phyloP scores from a whole-genome alignment of 495 filamentous ascomycete species.

The Penicillium dipodomyicola region DNA sequence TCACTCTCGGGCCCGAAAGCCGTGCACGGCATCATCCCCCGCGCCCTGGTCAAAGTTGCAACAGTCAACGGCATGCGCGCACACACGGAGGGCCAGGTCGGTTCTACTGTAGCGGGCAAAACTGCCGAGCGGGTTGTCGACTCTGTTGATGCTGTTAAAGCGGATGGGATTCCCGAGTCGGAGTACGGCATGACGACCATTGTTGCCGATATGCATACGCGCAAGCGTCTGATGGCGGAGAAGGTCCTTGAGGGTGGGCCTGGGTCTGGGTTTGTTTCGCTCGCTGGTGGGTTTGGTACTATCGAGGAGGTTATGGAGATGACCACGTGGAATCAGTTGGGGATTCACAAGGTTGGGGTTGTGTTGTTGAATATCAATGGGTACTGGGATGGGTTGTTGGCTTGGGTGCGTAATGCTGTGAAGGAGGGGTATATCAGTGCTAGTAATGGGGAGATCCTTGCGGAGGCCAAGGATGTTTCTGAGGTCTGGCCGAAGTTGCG shows the following conservation, averaged over 20 bases:
- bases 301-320: slow-evolving; percentile 97
- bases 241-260: slow-evolving; percentile 78
- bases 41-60: slow-evolving; percentile 73
- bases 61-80: slow-evolving; percentile 50
- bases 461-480: slow-evolving; percentile 67
- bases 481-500: slow-evolving; percentile 67
- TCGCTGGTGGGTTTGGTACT: slow-evolving; percentile 90
- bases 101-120: slow-evolving; percentile 29
- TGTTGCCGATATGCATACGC: slow-evolving; percentile 91
- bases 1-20: slow-evolving; percentile 73
- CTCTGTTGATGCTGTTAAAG: slow-evolving; percentile 24
- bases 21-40: slow-evolving; percentile 92
- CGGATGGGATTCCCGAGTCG: slow-evolving; percentile 57
- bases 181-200: slow-evolving; percentile 82
- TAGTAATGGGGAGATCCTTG: slow-evolving; percentile 69
- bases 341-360: slow-evolving; percentile 81
- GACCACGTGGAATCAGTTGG: slow-evolving; percentile 95
- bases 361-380: slow-evolving; percentile 82
- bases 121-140: slow-evolving; percentile 38
- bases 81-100: slow-evolving; percentile 14
- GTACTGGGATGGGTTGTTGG: slow-evolving; percentile 83
- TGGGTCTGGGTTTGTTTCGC: slow-evolving; percentile 84
- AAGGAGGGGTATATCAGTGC: slow-evolving; percentile 69
- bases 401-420: slow-evolving; percentile 80
- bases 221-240: slow-evolving; percentile 87